Evolutionary conservation across 768 basidiomycete species (phyloP), one percentile per base, ranked within the genome.

Genomic region (Sarcodon aspratus): DNA sequence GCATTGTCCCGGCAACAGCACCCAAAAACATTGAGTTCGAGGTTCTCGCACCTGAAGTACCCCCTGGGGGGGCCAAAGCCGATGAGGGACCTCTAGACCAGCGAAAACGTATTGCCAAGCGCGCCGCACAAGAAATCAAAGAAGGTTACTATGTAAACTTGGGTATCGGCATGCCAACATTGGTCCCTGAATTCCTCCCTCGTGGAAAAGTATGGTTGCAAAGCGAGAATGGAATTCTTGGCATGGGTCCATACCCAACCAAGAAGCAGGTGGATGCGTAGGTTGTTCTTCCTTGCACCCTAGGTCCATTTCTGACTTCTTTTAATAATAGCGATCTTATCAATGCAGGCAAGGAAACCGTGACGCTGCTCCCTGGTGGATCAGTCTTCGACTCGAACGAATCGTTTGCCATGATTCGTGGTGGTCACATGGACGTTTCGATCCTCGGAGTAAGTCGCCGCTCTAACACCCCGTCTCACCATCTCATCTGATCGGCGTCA

Each of bases 321-420:
- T n/a, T 15, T 44, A 45, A 48, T 33, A 49, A 10, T 55, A 89
- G 87, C 34, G 92, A 96, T 63, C 76, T 94, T 54, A 87, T 95
- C 58, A 96, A 96, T 56, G 93, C 92, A 36, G 92, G 92, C 17
- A 96, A 96, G 63, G 91, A 95, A 66, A 93, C 91, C 6, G 79
- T 96, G 44, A 96, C 94, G 6, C 74, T 97, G 9, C 71, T 96
- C 18, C 92, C 92, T 18, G 94, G 94, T 21, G 89, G 92, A 31
- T 85, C 93, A 4, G 69, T 92, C 7, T 97, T 97, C 61, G 94
- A 94, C 66, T 93, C 91, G 3, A 80, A 80, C 57, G 93, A 96
- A 66, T 93, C 90, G 3, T 97, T 97, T 59, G 87, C 86, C 9
- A 97, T 97, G 94, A 96, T 97, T 66, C 87, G 94, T 47, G 94